These are phyloP conservation scores for Eutrema heterophyllum DNA, from an alignment of 345 rosid species.

Conservation along the genomic window DNA sequence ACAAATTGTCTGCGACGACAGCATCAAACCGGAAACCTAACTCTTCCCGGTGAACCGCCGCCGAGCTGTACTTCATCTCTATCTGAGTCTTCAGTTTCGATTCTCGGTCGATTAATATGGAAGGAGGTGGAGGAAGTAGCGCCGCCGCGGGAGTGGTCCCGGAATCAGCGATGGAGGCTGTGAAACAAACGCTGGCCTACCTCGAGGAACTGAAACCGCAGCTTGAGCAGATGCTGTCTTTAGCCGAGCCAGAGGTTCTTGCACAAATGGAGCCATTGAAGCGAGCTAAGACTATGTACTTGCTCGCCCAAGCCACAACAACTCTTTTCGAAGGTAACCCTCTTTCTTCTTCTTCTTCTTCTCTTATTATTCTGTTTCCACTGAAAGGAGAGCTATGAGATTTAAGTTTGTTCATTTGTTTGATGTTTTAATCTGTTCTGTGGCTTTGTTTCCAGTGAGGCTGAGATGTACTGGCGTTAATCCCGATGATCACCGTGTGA, in stretches of 20 bases:
- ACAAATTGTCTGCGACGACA: background rate
- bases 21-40: conserved; percentile 21
- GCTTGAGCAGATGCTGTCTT: conserved; percentile 51
- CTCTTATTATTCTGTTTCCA: background rate
- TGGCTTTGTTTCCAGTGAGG: conserved; percentile 50
- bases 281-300: conserved; percentile 59
- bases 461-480: conserved; percentile 72
- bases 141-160: conserved; percentile 39
- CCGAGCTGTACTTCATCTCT: background rate
- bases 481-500: conserved; percentile 80
- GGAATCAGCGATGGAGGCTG: conserved; percentile 60
- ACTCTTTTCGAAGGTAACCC: conserved; percentile 51
- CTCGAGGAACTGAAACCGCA: conserved; percentile 47
- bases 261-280: conserved; percentile 60
- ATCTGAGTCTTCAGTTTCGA: background rate
- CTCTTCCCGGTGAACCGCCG: background rate
- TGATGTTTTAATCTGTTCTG: background rate
- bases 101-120: conserved; percentile 31
- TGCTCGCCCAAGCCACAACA: conserved; percentile 71
- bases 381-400: background rate
- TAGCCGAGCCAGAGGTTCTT: conserved; percentile 56
- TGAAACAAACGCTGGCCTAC: conserved; percentile 42
- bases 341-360: background rate
- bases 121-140: conserved; percentile 33
- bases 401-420: background rate